phyloP scores from a whole-genome alignment of 108 stramenopile genomes.

The Cylindrotheca closterium region DNA sequence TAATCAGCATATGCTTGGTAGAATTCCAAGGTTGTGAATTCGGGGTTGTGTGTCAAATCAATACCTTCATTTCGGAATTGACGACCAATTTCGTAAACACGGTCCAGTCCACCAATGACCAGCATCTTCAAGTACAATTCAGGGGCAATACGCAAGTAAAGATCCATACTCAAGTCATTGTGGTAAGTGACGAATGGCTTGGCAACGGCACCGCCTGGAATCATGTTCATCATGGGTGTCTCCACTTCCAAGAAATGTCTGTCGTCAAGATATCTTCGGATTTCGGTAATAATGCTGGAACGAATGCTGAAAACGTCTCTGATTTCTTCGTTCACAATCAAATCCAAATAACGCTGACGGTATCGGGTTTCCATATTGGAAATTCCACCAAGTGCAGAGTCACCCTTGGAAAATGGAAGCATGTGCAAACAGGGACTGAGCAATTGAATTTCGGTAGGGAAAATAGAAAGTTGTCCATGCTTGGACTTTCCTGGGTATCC shows the following conservation, averaged over 20 bases:
- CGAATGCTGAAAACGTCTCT: slow-evolving; percentile 87
- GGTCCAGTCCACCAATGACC: slow-evolving; percentile 97
- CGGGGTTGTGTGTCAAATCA: slow-evolving; percentile 99
- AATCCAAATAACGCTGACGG: slow-evolving; percentile 97
- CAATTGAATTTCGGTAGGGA: slow-evolving; percentile 81
- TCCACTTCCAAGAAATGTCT: slow-evolving; percentile 98
- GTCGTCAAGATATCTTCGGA: slow-evolving; percentile 93
- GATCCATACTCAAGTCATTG: slow-evolving; percentile 94
- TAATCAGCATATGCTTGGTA: slow-evolving; percentile 99
- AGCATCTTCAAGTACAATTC: slow-evolving; percentile 99
- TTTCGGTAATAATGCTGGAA: slow-evolving; percentile 88
- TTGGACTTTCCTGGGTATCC: slow-evolving; percentile 93
- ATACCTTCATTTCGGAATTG: slow-evolving; percentile 99
- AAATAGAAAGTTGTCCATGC: slow-evolving; percentile 96
- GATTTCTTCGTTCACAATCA: slow-evolving; percentile 93
- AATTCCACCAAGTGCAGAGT: slow-evolving; percentile 69
- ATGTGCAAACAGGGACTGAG: slow-evolving; percentile 98
- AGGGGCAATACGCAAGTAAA: slow-evolving; percentile 95
- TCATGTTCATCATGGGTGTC: slow-evolving; percentile 99
- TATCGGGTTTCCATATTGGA: slow-evolving; percentile 97
- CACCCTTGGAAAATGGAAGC: slow-evolving; percentile 92
- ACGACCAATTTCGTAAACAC: slow-evolving; percentile 99
- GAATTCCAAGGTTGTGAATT: slow-evolving; percentile 99
- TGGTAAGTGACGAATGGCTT: slow-evolving; percentile 98
- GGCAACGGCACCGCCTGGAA: slow-evolving; percentile 97